Base-by-base conservation (phyloP, 495 filamentous ascomycete species). In the Apodospora peruviana region DNA sequence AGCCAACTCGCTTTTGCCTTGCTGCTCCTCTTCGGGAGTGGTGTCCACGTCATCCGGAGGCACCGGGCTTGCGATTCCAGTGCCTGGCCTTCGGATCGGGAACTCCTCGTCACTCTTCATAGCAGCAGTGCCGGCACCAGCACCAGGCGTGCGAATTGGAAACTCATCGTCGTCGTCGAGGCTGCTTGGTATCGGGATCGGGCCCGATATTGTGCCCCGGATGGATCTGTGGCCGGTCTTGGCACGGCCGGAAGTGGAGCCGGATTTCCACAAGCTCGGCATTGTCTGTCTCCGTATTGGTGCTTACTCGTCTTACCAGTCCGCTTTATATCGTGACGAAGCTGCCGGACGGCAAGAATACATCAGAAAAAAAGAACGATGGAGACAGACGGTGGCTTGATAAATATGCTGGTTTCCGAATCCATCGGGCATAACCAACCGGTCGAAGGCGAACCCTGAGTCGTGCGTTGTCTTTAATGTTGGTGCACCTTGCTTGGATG, bases 181-280 rank as follows among this genome's bases (percentile, higher is more conserved):
- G 4, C 37, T 16, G 43, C 36, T 49, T 22, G 54, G 58, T n/a
- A 76, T 72, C 18, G 72, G 69, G 27, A 77, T 76, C 53, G 77
- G 77, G 18, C 63, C 69, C 16, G 74, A 78, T 35, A 78, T 79
- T 58, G 71, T 76, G 24, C 74, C 73, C 35, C 74, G 69, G 40
- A 78, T 69, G 10, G 65, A 67, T 48, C 65, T 66, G 35, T 53
- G 57, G 32, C 61, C 56, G 40, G 68, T 49, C 60, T 70, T 72
- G 59, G 61, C 58, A 48, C 69, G 68, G 60, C 62, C 64, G 39
- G 63, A 51, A 32, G 52, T 61, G 49, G 70, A 61, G 21, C 60
- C 51, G 45, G 69, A 62, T 50, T 67, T 72, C 49, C 70, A 73
- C 44, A 54, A 58, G 43, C 45, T 57, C 47, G 62, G 57, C 65